These are phyloP conservation scores for Ciborinia camelliae DNA, from an alignment of 2,329 filamentous ascomycete genomes.

Conservation along the genomic window DNA sequence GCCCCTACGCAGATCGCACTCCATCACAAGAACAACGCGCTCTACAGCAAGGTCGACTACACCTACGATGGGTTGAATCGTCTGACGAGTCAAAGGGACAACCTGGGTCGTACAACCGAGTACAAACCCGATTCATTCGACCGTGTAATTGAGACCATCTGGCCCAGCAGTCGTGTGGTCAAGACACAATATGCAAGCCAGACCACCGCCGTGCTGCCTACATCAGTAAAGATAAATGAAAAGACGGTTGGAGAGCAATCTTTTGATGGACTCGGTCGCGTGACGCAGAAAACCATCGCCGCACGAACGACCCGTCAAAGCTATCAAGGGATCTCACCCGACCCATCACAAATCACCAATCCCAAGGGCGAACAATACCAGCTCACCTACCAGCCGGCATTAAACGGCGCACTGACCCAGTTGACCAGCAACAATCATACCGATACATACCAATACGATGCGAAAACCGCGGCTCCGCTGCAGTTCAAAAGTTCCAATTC, in stretches of 20 bases:
- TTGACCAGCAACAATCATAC: neutral
- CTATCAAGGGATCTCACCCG: conserved; percentile 7
- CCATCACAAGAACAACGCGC: neutral
- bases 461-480: neutral
- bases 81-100: neutral
- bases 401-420: neutral
- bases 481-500: neutral
- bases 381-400: neutral
- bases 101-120: conserved; percentile 7
- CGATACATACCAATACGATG: conserved; percentile 8
- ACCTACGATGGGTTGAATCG: conserved; percentile 12
- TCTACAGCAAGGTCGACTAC: conserved; percentile 17
- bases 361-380: neutral
- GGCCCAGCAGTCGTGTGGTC: conserved; percentile 2
- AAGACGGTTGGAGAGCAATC: neutral
- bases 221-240: neutral
- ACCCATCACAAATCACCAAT: conserved; percentile 8
- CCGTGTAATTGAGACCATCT: conserved; percentile 12
- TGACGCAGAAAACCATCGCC: neutral
- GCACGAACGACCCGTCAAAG: conserved; percentile 8
- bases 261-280: conserved; percentile 13
- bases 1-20: conserved; percentile 8
- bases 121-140: conserved; percentile 11
- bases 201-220: conserved; percentile 10
- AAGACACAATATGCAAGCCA: conserved; percentile 14